These are phyloP conservation scores for Falciphora oryzae DNA, from an alignment of 2,329 filamentous ascomycete genomes.

Conservation along the genomic window DNA sequence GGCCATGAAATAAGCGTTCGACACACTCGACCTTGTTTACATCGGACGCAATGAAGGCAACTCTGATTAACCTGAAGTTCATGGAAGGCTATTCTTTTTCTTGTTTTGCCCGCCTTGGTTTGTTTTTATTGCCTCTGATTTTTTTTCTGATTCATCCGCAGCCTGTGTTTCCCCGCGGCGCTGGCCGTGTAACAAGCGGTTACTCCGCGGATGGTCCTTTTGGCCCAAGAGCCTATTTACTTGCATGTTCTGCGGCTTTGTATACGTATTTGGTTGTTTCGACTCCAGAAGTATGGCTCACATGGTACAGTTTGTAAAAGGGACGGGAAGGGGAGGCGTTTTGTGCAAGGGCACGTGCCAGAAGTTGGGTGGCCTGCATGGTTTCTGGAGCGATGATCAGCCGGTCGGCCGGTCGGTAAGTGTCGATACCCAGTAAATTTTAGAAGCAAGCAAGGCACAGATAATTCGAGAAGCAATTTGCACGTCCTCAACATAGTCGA, in stretches of 20 bases:
- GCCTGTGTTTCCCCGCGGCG: no score
- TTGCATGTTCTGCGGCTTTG: background rate
- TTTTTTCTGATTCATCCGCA: background rate
- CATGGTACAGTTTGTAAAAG: no score
- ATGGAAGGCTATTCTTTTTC: slow-evolving; percentile 19
- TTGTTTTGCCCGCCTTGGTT: background rate
- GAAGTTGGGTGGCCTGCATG: no score
- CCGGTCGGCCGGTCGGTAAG: no score
- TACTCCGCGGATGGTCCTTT: background rate
- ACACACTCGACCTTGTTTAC: slow-evolving; percentile 95
- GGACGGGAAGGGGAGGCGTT: no score
- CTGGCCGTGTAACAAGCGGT: no score
- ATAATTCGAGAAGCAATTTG: no score
- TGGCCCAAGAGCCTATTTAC: background rate
- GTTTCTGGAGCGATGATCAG: no score
- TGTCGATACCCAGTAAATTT: no score
- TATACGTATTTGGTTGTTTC: background rate
- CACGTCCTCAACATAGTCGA: no score
- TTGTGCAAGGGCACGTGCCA: no score
- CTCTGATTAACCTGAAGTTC: slow-evolving; percentile 65
- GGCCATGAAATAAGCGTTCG: slow-evolving; percentile 98
- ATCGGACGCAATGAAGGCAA: slow-evolving; percentile 97
- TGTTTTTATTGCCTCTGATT: background rate
- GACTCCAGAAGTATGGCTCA: background rate
- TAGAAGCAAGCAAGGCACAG: no score